These are phyloP conservation scores for Entomortierella parvispora DNA, from an alignment of 192 early-diverging fungal genomes.

Conservation along the genomic window DNA sequence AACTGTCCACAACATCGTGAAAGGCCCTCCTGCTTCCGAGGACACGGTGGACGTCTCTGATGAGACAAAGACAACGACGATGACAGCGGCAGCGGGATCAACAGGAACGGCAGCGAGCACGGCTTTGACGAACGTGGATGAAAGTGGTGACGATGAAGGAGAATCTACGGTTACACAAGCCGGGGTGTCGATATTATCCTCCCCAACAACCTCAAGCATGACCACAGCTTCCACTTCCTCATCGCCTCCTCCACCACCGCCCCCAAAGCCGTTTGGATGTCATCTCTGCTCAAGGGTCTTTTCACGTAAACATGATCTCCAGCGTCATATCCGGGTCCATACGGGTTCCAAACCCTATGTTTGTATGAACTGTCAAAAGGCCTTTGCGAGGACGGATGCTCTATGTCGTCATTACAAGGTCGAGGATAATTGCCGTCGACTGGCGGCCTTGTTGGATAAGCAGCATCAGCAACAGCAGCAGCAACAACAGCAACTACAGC, in stretches of 20 bases:
- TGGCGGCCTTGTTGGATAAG: constrained; percentile 52
- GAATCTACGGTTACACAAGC: too few species aligned
- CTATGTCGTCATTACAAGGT: constrained; percentile 70
- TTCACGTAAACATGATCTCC: constrained; percentile 83
- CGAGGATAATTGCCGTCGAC: constrained; percentile 58
- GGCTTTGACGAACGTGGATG: neutral
- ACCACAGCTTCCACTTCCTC: too few species aligned
- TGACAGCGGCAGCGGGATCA: neutral
- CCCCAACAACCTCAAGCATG: constrained; percentile 43
- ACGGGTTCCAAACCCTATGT: constrained; percentile 72
- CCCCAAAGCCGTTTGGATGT: constrained; percentile 59
- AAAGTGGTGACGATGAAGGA: too few species aligned
- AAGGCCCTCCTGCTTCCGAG: too few species aligned
- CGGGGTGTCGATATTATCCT: too few species aligned
- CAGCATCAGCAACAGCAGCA: neutral
- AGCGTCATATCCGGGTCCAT: constrained; percentile 77
- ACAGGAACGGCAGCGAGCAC: neutral
- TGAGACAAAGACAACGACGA: neutral
- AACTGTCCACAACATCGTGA: neutral
- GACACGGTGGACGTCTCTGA: too few species aligned
- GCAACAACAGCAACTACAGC: constrained; percentile 9
- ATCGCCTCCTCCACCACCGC: neutral
- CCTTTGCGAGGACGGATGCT: constrained; percentile 74
- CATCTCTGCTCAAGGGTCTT: constrained; percentile 73
- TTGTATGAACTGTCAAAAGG: constrained; percentile 66